These are phyloP conservation scores for Aurinia saxatilis DNA, from an alignment of 345 rosid species.

Conservation along the genomic window DNA sequence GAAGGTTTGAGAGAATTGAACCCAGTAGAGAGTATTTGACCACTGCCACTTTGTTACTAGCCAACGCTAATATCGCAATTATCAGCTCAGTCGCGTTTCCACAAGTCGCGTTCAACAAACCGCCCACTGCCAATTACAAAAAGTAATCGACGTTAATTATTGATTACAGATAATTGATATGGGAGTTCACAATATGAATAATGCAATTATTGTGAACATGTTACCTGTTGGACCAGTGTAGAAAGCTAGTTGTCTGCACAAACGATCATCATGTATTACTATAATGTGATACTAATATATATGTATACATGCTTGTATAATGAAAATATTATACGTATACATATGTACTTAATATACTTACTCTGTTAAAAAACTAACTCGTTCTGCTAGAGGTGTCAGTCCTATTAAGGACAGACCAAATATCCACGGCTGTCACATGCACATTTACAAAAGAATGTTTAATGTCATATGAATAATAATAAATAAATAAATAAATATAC, in stretches of 20 bases:
- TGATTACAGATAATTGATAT: background rate
- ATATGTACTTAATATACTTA: no score
- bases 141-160: background rate
- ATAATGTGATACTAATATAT: background rate
- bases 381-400: constrained; percentile 77
- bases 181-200: background rate
- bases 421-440: constrained; percentile 74
- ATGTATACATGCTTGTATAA: background rate
- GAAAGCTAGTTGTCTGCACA: constrained; percentile 73
- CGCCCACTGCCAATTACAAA: constrained; percentile 55
- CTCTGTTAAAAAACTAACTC: constrained; percentile 95
- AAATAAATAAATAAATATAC: background rate
- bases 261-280: background rate
- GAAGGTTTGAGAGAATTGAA: constrained; percentile 82
- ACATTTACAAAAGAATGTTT: background rate
- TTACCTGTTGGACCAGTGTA: constrained; percentile 91
- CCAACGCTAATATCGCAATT: constrained; percentile 71
- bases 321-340: no score
- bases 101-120: constrained; percentile 86
- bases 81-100: constrained; percentile 94
- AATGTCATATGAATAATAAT: no score
- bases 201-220: background rate
- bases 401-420: constrained; percentile 85
- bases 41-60: constrained; percentile 49
- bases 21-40: constrained; percentile 89